These are phyloP conservation scores for Tephrocybe rancida DNA, from an alignment of 768 basidiomycete species.

Conservation along the genomic window DNA sequence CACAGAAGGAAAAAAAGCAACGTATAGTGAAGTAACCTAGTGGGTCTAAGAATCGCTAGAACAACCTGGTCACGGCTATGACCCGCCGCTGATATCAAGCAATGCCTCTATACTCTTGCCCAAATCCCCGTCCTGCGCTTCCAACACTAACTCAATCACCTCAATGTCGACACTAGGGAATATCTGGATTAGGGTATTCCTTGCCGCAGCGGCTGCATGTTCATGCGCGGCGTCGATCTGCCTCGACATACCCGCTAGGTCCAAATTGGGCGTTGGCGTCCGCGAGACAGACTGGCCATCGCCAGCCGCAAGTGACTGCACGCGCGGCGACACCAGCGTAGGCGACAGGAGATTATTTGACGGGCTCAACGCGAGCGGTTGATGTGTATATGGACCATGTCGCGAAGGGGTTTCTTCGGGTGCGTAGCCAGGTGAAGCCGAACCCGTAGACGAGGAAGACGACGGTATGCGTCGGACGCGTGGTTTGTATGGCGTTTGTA, in stretches of 20 bases:
- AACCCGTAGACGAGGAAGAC: slow-evolving; percentile 35
- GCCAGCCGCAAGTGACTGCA: slow-evolving; percentile 40
- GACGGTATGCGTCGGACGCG: slow-evolving; percentile 61
- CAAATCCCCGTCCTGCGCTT: slow-evolving; percentile 86
- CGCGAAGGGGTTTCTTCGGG: slow-evolving; percentile 59
- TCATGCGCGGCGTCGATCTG: slow-evolving; percentile 82
- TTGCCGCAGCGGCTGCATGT: slow-evolving; percentile 68
- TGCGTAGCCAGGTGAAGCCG: slow-evolving; percentile 24
- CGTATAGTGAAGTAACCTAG: no score
- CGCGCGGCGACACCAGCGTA: slow-evolving; percentile 45
- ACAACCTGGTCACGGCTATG: slow-evolving; percentile 24
- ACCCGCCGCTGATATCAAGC: slow-evolving; percentile 68
- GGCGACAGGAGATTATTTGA: slow-evolving; percentile 40
- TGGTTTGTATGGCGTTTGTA: slow-evolving; percentile 76
- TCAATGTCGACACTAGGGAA: slow-evolving; percentile 85
- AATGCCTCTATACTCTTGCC: slow-evolving; percentile 88
- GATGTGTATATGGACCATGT: slow-evolving; percentile 45
- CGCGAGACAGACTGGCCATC: slow-evolving; percentile 51
- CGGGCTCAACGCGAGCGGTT: slow-evolving; percentile 50
- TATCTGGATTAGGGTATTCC: slow-evolving; percentile 82
- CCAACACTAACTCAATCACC: slow-evolving; percentile 86
- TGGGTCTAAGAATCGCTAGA: no score
- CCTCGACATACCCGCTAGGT: slow-evolving; percentile 68
- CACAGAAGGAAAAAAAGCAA: no score
- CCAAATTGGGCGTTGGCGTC: slow-evolving; percentile 70